Percentiles rank a stretch among this genome's conserved stretches.
phyloP scores from a whole-genome alignment of 73 alveolate species.

The Durusdinium trenchii region DNA sequence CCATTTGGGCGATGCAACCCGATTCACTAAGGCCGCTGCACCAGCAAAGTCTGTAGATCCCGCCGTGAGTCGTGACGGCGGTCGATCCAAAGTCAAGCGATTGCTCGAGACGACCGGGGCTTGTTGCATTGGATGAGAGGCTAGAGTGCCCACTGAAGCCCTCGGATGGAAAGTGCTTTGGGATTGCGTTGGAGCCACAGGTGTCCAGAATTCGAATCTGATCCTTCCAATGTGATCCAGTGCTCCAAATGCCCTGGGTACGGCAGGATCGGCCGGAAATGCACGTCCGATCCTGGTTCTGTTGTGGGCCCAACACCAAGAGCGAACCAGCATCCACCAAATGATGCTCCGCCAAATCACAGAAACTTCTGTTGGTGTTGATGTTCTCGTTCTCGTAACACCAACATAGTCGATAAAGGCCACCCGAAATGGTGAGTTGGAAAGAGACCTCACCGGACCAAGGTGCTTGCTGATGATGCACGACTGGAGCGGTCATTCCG shows the following conservation, averaged over 20 bases:
- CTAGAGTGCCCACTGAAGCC: not conserved
- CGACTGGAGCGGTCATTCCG: not conserved
- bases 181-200: not conserved
- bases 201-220: conserved; percentile 26
- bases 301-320: not conserved
- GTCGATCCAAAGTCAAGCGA: not conserved
- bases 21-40: conserved; percentile 27
- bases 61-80: not conserved
- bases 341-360: conserved; percentile 12
- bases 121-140: not conserved
- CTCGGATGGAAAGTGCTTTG: not conserved
- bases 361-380: not conserved
- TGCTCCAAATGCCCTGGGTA: not conserved
- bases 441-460: not conserved
- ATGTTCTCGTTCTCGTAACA: not conserved
- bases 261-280: conserved; percentile 31
- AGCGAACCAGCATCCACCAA: conserved; percentile 60
- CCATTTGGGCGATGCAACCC: conserved; percentile 3
- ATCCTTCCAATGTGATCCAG: not conserved
- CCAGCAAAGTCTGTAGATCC: conserved; percentile 68
- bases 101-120: not conserved
- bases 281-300: conserved; percentile 15
- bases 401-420: conserved; percentile 41
- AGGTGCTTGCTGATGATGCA: too few species aligned
- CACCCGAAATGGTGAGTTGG: not conserved